phyloP scores from a whole-genome alignment of 495 filamentous ascomycete genomes.

The Penicillium silybi region DNA sequence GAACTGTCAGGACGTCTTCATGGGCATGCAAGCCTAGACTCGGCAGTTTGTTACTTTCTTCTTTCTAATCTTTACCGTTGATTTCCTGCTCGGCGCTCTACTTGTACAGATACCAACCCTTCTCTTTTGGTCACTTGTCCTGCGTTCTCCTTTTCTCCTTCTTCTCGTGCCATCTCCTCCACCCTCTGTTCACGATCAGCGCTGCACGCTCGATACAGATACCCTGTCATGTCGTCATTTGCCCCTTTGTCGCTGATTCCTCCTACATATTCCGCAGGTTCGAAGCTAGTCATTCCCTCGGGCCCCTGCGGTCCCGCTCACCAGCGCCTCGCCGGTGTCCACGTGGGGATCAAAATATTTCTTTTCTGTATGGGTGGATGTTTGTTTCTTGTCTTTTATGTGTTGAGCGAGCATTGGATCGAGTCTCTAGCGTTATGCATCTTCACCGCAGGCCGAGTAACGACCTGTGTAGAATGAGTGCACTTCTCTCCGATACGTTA shows the following conservation, averaged over 20 bases:
- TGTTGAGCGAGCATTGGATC: slow-evolving; percentile 21
- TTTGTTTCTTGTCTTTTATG: not conserved
- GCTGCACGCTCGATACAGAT: slow-evolving; percentile 26
- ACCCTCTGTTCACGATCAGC: slow-evolving; percentile 23
- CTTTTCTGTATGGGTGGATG: slow-evolving; percentile 6
- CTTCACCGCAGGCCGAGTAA: slow-evolving; percentile 15
- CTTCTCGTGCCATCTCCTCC: not conserved
- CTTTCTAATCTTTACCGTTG: not conserved
- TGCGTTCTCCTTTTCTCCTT: not conserved
- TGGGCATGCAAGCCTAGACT: slow-evolving; percentile 34
- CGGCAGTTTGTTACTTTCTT: slow-evolving; percentile 12
- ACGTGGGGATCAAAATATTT: slow-evolving; percentile 7
- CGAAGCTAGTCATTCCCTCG: slow-evolving; percentile 20
- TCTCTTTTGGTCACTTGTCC: slow-evolving; percentile 8
- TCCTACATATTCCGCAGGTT: slow-evolving; percentile 24
- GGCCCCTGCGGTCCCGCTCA: not conserved
- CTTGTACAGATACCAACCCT: slow-evolving; percentile 21
- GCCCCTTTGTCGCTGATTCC: slow-evolving; percentile 1
- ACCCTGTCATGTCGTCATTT: slow-evolving; percentile 18
- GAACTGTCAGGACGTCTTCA: slow-evolving; percentile 76
- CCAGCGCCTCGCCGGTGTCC: not conserved
- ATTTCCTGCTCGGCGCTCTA: slow-evolving; percentile 1
- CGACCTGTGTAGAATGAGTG: slow-evolving; percentile 5
- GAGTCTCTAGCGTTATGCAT: slow-evolving; percentile 19
- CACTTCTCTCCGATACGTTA: not conserved